Base-by-base conservation (phyloP, 2,329 filamentous ascomycete genomes). In the Ophiostoma quercus region DNA sequence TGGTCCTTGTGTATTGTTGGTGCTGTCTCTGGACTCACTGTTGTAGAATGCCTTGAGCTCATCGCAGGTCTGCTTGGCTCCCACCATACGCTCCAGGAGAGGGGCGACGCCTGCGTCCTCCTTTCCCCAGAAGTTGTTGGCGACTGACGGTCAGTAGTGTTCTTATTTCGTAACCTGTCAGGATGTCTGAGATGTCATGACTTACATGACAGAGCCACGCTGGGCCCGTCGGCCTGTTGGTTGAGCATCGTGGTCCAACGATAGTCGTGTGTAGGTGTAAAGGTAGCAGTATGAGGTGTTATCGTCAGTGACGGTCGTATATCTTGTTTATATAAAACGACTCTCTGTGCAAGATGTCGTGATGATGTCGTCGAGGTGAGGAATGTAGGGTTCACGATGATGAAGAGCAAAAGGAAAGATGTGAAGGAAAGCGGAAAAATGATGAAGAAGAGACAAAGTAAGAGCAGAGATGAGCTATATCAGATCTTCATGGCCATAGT, bases 91-190 rank as follows among this genome's bases (percentile, higher is more conserved):
- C 79, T 94, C 92, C 39, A 99, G 85, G 77, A 99, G 87, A 71
- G 95, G 96, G 65, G 85, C 85, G 77, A 99, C 94, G 78, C 95
- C 96, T 68, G 94, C 95, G 84, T 99, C 95, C 79, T 98, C 94
- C 84, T 96, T 98, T 73, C 95, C 95, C 95, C 95, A 99, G 80
- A 99, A 99, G 79, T 99, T 99, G 83, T 99, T 99, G 76, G 95
- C 94, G 82, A 99, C 94, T 94, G 4, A 7, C 0, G 22, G 62
- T 65, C n/a, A 65, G 62, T 19, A 11, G 11, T 43, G 34, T 32
- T 37, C 3, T 34, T 8, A 0, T 57, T 8, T 19, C 1, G n/a
- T 1, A 6, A 32, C 25, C 6, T 43, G 29, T 39, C 11, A 9
- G 19, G 16, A 9, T n/a, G 3, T 16, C 12, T 25, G 41, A 29